phyloP scores from a whole-genome alignment of 2,329 filamentous ascomycete species.

The Trichoderma hamatum region DNA sequence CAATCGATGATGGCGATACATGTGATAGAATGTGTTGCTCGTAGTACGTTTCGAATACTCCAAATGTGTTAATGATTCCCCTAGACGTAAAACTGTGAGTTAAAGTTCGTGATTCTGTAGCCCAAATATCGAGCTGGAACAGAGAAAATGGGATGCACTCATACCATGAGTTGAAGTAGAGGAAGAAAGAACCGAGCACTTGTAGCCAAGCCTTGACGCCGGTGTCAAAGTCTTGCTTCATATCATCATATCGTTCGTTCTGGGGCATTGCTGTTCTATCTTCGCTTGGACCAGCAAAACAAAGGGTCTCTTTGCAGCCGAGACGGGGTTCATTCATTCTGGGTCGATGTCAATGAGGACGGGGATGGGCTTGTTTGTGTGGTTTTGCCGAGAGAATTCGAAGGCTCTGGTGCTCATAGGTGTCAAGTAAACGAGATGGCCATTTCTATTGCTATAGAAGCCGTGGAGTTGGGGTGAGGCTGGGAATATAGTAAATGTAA shows the following conservation, averaged over 20 bases:
- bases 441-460: neutral
- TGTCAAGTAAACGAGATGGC: neutral
- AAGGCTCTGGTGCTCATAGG: neutral
- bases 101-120: neutral
- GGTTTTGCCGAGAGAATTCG: neutral
- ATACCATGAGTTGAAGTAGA: constrained; percentile 57
- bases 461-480: neutral
- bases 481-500: neutral
- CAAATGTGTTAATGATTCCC: constrained; percentile 48
- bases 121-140: too few species aligned
- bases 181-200: constrained; percentile 21
- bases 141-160: too few species aligned
- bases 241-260: neutral
- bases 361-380: neutral
- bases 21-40: constrained; percentile 36
- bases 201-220: constrained; percentile 23
- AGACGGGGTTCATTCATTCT: neutral
- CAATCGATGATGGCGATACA: constrained; percentile 41
- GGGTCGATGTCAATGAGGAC: neutral
- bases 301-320: neutral
- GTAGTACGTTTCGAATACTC: constrained; percentile 61
- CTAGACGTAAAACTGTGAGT: neutral
- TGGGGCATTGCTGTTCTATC: neutral
- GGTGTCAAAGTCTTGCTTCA: neutral
- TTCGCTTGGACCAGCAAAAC: neutral